A percentile compares a stretch with the other conserved stretches of the same genome.
Evolutionary conservation across 768 basidiomycete genomes (phyloP).

Genomic region (Tremella mesenterica): DNA sequence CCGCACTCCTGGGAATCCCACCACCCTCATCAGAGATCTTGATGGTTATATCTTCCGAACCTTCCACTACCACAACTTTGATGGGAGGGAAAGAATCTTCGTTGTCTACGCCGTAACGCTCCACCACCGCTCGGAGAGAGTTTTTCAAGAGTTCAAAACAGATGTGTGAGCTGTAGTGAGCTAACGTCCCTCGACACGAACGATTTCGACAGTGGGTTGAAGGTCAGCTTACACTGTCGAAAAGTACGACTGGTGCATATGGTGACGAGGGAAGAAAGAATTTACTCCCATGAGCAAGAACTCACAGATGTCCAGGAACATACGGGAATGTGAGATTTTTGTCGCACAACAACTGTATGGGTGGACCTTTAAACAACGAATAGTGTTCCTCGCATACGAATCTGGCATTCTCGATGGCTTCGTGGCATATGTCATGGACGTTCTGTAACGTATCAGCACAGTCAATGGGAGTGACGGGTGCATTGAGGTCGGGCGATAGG

Average conservation of each 20-base stretch:
- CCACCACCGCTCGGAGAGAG: slow-evolving; percentile 91
- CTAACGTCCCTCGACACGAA: not conserved
- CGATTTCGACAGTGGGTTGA: no score
- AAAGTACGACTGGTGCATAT: not conserved
- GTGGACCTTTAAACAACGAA: slow-evolving; percentile 89
- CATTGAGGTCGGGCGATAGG: no score
- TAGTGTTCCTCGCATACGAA: slow-evolving; percentile 81
- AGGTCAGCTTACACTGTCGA: no score
- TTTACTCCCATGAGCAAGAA: slow-evolving; percentile 5
- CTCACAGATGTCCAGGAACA: slow-evolving; percentile 79
- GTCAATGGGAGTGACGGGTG: not conserved
- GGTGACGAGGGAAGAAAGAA: no score
- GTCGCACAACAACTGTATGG: slow-evolving; percentile 92
- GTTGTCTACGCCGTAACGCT: slow-evolving; percentile 72
- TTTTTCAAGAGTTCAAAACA: slow-evolving; percentile 96
- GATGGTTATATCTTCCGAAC: slow-evolving; percentile 97
- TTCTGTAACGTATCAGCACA: slow-evolving; percentile 51
- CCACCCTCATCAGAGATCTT: slow-evolving; percentile 98
- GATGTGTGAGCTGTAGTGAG: slow-evolving; percentile 62
- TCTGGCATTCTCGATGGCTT: slow-evolving; percentile 93
- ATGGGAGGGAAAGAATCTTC: slow-evolving; percentile 78
- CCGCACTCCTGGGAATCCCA: slow-evolving; percentile 65
- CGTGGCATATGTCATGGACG: slow-evolving; percentile 93
- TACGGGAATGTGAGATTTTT: slow-evolving; percentile 78
- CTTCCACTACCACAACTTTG: slow-evolving; percentile 89